Evolutionary conservation across 2,329 filamentous ascomycete species (phyloP).

Genomic region (Colletotrichum musicola): DNA sequence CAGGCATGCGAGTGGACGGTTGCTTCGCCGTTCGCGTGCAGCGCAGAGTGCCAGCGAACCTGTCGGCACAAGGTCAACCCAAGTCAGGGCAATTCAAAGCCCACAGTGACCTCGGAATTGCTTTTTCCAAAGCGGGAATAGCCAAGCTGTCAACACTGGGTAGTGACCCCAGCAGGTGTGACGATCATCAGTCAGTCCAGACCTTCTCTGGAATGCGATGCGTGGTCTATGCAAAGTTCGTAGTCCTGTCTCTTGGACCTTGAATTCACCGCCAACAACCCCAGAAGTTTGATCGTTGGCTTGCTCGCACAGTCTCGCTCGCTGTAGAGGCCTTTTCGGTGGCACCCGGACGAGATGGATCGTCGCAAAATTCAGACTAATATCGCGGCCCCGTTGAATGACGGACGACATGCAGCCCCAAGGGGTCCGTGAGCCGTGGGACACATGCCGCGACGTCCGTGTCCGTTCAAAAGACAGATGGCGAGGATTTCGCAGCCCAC

Average conservation of each 20-base stretch:
- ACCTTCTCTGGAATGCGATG: constrained; percentile 1
- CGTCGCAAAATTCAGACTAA: constrained; percentile 1
- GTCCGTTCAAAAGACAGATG: constrained; percentile 21
- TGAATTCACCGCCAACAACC: no score
- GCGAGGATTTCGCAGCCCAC: neutral
- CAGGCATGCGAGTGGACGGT: constrained; percentile 22
- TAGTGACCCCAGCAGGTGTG: neutral
- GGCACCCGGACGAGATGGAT: neutral
- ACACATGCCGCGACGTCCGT: constrained; percentile 19
- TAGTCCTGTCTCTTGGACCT: no score
- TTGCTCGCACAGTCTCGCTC: neutral
- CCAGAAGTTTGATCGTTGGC: no score
- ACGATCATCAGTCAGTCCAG: neutral
- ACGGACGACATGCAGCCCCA: neutral
- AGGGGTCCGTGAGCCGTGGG: constrained; percentile 22
- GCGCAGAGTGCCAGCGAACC: constrained; percentile 7
- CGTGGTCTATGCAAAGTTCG: neutral
- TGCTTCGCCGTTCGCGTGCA: constrained; percentile 34
- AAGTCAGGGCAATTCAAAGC: neutral
- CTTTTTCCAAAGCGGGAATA: constrained; percentile 13
- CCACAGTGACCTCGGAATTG: constrained; percentile 6
- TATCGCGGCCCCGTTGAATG: neutral
- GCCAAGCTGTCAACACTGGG: constrained; percentile 29
- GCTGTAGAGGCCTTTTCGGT: no score
- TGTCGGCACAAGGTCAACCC: constrained; percentile 29